phyloP scores from a whole-genome alignment of 768 basidiomycete species.

The Mycena albidolilacea region DNA sequence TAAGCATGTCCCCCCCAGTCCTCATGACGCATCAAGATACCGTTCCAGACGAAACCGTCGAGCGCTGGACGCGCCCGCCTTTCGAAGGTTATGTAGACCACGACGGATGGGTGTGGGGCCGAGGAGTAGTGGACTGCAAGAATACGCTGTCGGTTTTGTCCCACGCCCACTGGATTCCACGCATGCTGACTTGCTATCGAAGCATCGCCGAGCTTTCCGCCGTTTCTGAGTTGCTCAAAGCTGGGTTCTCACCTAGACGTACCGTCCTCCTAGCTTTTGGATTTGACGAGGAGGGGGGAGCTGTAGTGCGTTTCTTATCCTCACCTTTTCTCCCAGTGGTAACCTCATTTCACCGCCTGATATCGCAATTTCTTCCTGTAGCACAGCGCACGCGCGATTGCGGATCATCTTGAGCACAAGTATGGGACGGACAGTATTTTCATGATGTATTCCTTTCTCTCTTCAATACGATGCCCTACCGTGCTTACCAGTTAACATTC shows the following conservation, averaged over 20 bases:
- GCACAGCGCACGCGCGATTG: constrained; percentile 30
- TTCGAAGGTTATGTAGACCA: constrained; percentile 62
- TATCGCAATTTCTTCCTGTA: not conserved
- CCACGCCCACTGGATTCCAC: too few species aligned
- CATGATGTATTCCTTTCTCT: constrained; percentile 19
- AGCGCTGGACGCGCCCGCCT: constrained; percentile 62
- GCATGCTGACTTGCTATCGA: too few species aligned
- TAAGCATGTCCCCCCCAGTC: constrained; percentile 26
- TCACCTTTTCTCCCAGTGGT: not conserved
- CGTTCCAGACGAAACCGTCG: constrained; percentile 58
- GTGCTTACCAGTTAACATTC: not conserved
- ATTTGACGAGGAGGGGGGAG: constrained; percentile 66
- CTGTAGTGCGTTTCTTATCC: constrained; percentile 19
- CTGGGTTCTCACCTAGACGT: constrained; percentile 30
- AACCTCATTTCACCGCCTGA: too few species aligned
- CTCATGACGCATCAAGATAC: constrained; percentile 54
- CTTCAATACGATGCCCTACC: not conserved
- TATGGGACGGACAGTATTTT: constrained; percentile 23
- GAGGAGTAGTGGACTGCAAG: constrained; percentile 57
- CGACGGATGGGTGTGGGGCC: constrained; percentile 61
- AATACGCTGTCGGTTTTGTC: constrained; percentile 16
- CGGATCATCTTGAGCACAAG: constrained; percentile 12
- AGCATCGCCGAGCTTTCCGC: constrained; percentile 25
- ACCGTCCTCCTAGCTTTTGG: constrained; percentile 44
- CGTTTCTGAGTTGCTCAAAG: constrained; percentile 25